Evolutionary conservation across 208 protist species (phyloP), one percentile per base, ranked within the genome.

Genomic region (Crithidia sp.): DNA sequence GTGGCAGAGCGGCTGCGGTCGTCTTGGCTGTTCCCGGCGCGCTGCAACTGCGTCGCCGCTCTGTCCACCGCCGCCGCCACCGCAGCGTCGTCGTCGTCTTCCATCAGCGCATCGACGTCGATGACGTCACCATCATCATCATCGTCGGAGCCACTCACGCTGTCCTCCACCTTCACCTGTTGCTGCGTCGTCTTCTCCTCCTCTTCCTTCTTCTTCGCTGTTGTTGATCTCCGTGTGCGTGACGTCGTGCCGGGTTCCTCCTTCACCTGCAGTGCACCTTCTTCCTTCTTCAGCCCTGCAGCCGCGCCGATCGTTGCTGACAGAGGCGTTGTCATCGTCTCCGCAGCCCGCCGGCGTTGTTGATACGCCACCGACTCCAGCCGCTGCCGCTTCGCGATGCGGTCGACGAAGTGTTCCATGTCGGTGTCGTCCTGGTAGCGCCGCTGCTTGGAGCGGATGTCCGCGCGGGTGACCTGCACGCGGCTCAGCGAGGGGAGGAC

Each of bases 21-120:
- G 28, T 28, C 28, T 1, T 28, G 36, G 47, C 49, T 57, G 40
- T 17, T 19, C 14, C 50, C 19, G 3, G 37, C 44, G 40, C 65
- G 49, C 55, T 74, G 57, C 9, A 79, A 64, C 28, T 69, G 66
- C 10, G 67, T 54, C 2, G 67, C 19, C n/a, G 57, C 74, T 41
- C 53, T 57, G n/a, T 41, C 53, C 55, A 75, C 49, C 17, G 50
- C 53, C 45, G 57, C 76, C 56, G 59, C 77, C 52, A 77, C 66
- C n/a, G 67, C 74, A 6, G 43, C 54, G 54, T 85, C 83, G 17
- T 90, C 87, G 16, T 83, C 71, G 10, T 79, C 77, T 58, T 95
- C 87, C 90, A 95, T 95, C 19, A 92, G 64, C 19, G 82, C 83
- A 67, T 95, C 90, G 12, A 95, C 86, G 69, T 95, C 90, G 63